Evolutionary conservation across 2,329 filamentous ascomycete species (phyloP).

Genomic region (Exophiala bonariae): DNA sequence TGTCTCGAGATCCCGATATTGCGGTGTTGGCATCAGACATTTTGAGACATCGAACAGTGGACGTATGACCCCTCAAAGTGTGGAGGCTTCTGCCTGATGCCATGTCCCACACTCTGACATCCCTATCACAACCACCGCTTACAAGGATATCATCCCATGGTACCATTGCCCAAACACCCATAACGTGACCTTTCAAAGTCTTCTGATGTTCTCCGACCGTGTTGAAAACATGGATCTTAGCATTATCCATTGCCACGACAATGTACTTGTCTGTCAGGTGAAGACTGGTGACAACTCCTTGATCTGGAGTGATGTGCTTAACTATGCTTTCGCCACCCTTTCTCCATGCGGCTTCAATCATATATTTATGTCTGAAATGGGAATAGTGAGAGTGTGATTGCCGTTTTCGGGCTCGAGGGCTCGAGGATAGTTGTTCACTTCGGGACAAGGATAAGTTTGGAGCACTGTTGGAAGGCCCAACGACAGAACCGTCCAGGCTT

Average conservation of each 20-base stretch:
- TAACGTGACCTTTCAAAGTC: conserved; percentile 90
- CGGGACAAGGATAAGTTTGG: conserved; percentile 44
- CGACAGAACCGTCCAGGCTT: conserved; percentile 21
- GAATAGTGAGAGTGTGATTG: conserved; percentile 85
- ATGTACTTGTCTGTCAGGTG: conserved; percentile 96
- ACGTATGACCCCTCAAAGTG: conserved; percentile 89
- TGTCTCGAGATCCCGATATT: conserved; percentile 94
- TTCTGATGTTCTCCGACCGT: conserved; percentile 84
- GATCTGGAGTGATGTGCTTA: conserved; percentile 90
- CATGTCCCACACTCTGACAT: conserved; percentile 96
- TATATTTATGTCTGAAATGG: conserved; percentile 95
- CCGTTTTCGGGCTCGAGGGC: conserved; percentile 42
- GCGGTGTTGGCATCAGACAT: conserved; percentile 94
- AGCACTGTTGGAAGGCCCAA: conserved; percentile 46
- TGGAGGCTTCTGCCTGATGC: conserved; percentile 79
- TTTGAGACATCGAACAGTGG: conserved; percentile 93
- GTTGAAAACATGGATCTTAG: conserved; percentile 97
- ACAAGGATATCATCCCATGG: conserved; percentile 95
- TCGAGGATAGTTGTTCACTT: conserved; percentile 19
- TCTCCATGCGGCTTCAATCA: conserved; percentile 96
- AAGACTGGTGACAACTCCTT: conserved; percentile 92
- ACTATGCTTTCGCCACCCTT: conserved; percentile 82
- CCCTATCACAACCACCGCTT: conserved; percentile 92
- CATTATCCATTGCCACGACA: conserved; percentile 94
- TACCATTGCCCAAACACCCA: conserved; percentile 99